These are phyloP conservation scores for Metschnikowia kunwiensis DNA, from an alignment of 805 yeast species.

Conservation along the genomic window DNA sequence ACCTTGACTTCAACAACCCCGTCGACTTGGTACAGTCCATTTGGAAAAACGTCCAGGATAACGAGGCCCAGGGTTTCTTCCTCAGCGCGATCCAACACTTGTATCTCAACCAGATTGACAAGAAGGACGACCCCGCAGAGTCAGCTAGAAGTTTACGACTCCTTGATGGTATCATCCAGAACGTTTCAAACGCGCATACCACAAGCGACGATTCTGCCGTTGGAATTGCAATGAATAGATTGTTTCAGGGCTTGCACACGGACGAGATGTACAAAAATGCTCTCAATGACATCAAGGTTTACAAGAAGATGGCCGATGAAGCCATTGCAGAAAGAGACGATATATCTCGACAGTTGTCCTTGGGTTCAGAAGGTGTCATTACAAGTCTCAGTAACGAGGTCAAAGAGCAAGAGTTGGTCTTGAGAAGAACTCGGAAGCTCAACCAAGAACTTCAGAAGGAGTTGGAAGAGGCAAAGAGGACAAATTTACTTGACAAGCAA, in stretches of 20 bases:
- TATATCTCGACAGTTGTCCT: slow-evolving; percentile 58
- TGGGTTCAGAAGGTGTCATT: slow-evolving; percentile 77
- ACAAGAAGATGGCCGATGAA: slow-evolving; percentile 26
- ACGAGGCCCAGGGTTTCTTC: slow-evolving; percentile 58
- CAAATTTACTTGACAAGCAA: slow-evolving; percentile 62
- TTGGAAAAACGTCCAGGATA: slow-evolving; percentile 54
- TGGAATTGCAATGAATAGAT: slow-evolving; percentile 70
- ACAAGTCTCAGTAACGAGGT: slow-evolving; percentile 58
- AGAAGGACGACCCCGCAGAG: slow-evolving; percentile 41
- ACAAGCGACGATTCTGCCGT: slow-evolving; percentile 49
- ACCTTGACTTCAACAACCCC: slow-evolving; percentile 67
- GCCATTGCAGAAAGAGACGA: slow-evolving; percentile 44
- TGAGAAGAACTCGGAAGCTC: slow-evolving; percentile 57
- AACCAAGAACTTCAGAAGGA: slow-evolving; percentile 60
- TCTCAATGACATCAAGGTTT: slow-evolving; percentile 22
- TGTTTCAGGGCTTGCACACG: slow-evolving; percentile 70
- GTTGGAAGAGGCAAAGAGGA: slow-evolving; percentile 59
- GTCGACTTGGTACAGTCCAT: slow-evolving; percentile 60
- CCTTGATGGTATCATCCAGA: slow-evolving; percentile 62
- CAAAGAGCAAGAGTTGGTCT: slow-evolving; percentile 57
- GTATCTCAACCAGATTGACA: slow-evolving; percentile 52
- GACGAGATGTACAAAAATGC: slow-evolving; percentile 85
- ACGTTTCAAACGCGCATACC: slow-evolving; percentile 52
- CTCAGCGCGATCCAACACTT: slow-evolving; percentile 65
- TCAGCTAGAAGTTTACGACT: slow-evolving; percentile 55